Percentiles rank a stretch among this genome's conserved stretches.
These are phyloP conservation scores for Citrus australasica DNA, from an alignment of 345 rosid species.

Conservation along the genomic window DNA sequence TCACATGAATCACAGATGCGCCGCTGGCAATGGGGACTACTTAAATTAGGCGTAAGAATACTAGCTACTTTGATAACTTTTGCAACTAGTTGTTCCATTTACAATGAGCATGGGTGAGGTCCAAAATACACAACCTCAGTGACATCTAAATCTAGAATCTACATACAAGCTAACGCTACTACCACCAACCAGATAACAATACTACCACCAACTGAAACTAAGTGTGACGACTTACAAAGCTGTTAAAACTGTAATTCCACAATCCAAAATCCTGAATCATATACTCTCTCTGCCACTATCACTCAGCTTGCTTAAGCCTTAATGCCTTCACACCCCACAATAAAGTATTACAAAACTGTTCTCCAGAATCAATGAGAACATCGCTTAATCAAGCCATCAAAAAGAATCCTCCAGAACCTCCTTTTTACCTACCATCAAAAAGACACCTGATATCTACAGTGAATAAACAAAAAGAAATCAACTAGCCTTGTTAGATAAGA, in stretches of 20 bases:
- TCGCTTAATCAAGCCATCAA: not conserved
- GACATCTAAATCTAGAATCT: not conserved
- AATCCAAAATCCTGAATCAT: not conserved
- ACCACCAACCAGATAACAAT: not conserved
- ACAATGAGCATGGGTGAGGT: not conserved
- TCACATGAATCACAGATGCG: not conserved
- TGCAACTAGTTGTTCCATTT: conserved; percentile 6
- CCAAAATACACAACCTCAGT: conserved; percentile 14
- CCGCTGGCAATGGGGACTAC: too few relatives aligned
- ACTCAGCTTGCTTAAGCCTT: not conserved
- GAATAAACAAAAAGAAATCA: conserved; percentile 6
- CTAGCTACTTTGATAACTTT: not conserved
- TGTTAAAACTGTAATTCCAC: conserved; percentile 13
- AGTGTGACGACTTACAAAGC: not conserved
- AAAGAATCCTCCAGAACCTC: not conserved
- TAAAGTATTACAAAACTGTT: not conserved
- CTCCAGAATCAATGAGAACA: conserved; percentile 1
- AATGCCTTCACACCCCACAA: not conserved
- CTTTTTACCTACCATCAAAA: not conserved
- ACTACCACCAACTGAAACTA: too few relatives aligned
- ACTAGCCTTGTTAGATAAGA: conserved; percentile 26
- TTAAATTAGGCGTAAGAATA: not conserved
- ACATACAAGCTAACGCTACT: not conserved
- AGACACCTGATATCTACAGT: not conserved
- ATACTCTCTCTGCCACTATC: too few relatives aligned